Percentiles rank a stretch among this genome's conserved stretches.
Conservation (phyloP, 805 yeast genomes). For the Candida ovalis region DNA sequence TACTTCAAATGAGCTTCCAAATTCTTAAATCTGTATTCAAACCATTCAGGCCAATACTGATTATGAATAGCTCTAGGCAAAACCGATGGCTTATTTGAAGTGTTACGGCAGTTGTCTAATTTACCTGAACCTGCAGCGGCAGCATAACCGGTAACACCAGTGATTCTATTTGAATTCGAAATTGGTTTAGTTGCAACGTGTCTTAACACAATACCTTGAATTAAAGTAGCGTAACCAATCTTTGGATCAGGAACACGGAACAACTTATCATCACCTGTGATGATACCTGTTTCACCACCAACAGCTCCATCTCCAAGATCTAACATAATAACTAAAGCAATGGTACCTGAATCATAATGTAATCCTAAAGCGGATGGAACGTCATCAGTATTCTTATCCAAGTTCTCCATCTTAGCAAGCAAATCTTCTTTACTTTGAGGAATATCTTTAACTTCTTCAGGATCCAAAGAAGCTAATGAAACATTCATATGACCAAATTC, state of each 20-base stretch:
- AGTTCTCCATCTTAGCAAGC: constrained; percentile 13
- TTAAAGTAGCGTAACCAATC: constrained; percentile 41
- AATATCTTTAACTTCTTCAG: constrained; percentile 11
- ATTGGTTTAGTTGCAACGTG: constrained; percentile 46
- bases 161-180: constrained; percentile 32
- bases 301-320: constrained; percentile 45
- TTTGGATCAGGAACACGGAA: constrained; percentile 37
- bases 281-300: constrained; percentile 46
- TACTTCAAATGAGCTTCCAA: constrained; percentile 24
- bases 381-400: constrained; percentile 28
- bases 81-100: constrained; percentile 31
- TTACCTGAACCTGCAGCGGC: constrained; percentile 22
- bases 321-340: constrained; percentile 47
- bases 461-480: constrained; percentile 32
- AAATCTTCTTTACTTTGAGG: constrained; percentile 16
- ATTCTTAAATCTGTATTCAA: constrained; percentile 29
- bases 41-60: constrained; percentile 33
- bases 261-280: constrained; percentile 37
- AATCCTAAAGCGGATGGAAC: constrained; percentile 44
- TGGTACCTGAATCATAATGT: constrained; percentile 44
- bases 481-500: constrained; percentile 51
- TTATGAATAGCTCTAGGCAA: constrained; percentile 30
- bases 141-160: constrained; percentile 30
- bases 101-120: constrained; percentile 30
- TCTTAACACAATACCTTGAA: constrained; percentile 43